Evolutionary conservation across 2,329 filamentous ascomycete genomes (phyloP).

Genomic region (Byssochlamys sp.): DNA sequence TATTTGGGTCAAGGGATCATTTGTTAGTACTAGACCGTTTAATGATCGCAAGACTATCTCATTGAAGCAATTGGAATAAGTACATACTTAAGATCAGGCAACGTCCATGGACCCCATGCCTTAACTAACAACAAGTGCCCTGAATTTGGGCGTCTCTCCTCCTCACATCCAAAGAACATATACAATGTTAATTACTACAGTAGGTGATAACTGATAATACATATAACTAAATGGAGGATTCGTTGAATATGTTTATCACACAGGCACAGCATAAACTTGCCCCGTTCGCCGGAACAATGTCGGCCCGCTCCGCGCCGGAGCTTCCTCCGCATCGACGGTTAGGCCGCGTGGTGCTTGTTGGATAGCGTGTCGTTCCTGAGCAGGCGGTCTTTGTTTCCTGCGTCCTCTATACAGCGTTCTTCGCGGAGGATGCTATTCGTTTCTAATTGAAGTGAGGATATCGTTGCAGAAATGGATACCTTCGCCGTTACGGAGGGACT

Average conservation of each 20-base stretch:
- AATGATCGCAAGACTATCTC: no score
- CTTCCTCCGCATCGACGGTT: conserved; percentile 5
- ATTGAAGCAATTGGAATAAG: no score
- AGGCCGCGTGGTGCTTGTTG: conserved; percentile 1
- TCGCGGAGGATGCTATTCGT: conserved; percentile 3
- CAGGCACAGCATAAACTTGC: neutral
- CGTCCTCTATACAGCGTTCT: neutral
- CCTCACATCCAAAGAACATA: no score
- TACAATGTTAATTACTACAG: no score
- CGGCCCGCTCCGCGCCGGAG: conserved; percentile 23
- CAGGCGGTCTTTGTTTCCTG: neutral
- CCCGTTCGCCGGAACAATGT: conserved; percentile 23
- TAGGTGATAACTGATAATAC: no score
- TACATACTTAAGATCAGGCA: no score
- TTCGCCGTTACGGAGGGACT: conserved; percentile 34
- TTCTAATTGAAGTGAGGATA: neutral
- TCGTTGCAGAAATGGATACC: conserved; percentile 29
- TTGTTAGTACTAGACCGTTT: no score
- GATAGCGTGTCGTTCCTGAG: neutral
- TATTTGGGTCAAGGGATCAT: no score
- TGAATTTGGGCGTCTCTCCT: no score
- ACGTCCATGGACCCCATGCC: no score
- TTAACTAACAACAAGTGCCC: no score
- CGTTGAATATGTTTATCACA: neutral
- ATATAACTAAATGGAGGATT: no score